Evolutionary conservation across 2,329 filamentous ascomycete species (phyloP), one percentile per base, ranked within the genome.

Genomic region (Juglanconis sp.): DNA sequence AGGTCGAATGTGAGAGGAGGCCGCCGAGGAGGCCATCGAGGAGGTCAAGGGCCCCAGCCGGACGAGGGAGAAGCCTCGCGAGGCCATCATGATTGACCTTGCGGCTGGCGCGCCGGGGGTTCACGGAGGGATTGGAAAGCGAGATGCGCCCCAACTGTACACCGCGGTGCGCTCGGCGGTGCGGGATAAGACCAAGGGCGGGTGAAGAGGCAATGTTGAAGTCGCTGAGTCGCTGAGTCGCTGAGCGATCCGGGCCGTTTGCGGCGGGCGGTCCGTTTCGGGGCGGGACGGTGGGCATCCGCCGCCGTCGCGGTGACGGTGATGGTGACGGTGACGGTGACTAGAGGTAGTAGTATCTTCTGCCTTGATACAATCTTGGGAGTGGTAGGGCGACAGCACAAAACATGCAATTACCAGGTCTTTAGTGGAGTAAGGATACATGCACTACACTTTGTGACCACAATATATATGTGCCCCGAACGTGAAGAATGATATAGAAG

Each of bases 81-180:
- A 51, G 51, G 61, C 61, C 61, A 63, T 63, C 10, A 46, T 36
- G 30, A n/a, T 2, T 7, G 31, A 46, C 13, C 17, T 13, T 17
- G 40, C 40, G 30, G 52, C 52, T 46, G 52, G 11, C 5, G 38
- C 9, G 24, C 51, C 35, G 13, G 44, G 34, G 24, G 5, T 24
- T 15, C n/a, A 40, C 3, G n/a, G 30, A n/a, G 11, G 34, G 4
- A 9, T 30, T 32, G 11, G 24, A 13, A 4, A 42, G 31, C 6
- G n/a, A 34, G 10, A 31, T 6, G 47, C 47, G 17, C 17, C 17
- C 17, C 17, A 24, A 24, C 17, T 24, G 17, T 24, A 24, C 17
- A 24, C 17, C 17, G 17, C 17, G 17, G 17, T 24, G 17, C 17
- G 17, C 17, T 24, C 17, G 17, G 17, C 17, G 17, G 17, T 24